phyloP scores from a whole-genome alignment of 176 grass and related monocot species.

The Metroxylon sagu region DNA sequence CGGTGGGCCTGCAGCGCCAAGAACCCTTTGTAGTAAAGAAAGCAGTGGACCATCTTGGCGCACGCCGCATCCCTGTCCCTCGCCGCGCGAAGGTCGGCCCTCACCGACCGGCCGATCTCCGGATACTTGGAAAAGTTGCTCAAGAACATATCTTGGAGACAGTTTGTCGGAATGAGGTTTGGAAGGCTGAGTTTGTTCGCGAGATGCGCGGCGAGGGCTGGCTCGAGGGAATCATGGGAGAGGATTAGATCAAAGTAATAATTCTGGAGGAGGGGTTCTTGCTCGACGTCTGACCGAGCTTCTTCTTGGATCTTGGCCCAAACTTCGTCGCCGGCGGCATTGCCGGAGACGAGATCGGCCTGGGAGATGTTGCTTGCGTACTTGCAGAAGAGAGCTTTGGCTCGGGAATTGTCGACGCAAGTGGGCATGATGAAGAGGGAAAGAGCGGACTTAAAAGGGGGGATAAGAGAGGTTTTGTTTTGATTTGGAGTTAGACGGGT shows the following conservation, averaged over 20 bases:
- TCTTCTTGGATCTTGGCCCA: constrained; percentile 54
- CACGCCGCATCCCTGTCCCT: constrained; percentile 78
- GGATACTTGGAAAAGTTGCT: constrained; percentile 25
- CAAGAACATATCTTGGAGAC: constrained; percentile 41
- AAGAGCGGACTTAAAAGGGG: neutral
- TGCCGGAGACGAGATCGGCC: neutral
- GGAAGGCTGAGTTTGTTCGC: constrained; percentile 58
- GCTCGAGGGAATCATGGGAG: constrained; percentile 41
- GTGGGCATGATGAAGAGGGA: constrained; percentile 35
- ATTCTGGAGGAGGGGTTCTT: constrained; percentile 52
- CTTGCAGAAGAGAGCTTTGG: neutral
- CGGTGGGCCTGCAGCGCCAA: constrained; percentile 80
- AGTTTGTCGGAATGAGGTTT: constrained; percentile 31
- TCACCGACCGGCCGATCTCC: constrained; percentile 25
- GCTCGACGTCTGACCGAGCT: constrained; percentile 42
- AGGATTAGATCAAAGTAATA: constrained; percentile 64
- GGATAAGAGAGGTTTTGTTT: too few species aligned
- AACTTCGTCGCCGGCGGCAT: constrained; percentile 24
- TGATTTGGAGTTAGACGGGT: too few species aligned
- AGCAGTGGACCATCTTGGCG: constrained; percentile 86
- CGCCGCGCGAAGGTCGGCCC: constrained; percentile 58
- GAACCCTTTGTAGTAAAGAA: constrained; percentile 98
- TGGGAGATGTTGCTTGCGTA: constrained; percentile 11
- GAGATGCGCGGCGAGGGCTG: constrained; percentile 62
- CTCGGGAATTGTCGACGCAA: constrained; percentile 64